Conservation (phyloP, 441 rosid genomes). For the Sinapis alba region DNA sequence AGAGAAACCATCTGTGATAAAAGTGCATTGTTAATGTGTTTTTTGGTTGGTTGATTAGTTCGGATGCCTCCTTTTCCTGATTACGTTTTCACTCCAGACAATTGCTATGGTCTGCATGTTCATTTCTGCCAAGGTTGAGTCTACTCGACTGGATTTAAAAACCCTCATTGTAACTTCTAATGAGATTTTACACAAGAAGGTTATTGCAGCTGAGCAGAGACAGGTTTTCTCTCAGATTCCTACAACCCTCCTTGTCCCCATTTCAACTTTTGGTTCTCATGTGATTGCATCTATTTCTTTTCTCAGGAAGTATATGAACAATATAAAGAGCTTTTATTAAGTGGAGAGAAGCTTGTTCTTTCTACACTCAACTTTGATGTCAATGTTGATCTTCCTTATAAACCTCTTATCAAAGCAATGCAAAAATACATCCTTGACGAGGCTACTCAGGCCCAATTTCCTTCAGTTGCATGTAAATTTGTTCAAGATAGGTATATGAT, state of each 20-base stretch:
- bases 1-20: no score
- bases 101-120: constrained; percentile 65
- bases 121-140: constrained; percentile 66
- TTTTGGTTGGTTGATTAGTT: neutral
- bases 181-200: constrained; percentile 58
- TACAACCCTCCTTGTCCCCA: no score
- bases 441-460: constrained; percentile 50
- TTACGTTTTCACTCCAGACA: constrained; percentile 40
- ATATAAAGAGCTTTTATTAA: constrained; percentile 62
- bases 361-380: constrained; percentile 80
- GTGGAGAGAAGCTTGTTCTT: constrained; percentile 79
- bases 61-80: neutral
- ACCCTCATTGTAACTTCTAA: constrained; percentile 54
- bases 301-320: constrained; percentile 78
- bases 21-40: neutral
- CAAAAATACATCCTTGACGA: constrained; percentile 77
- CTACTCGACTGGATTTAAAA: constrained; percentile 52
- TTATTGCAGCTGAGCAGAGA: constrained; percentile 49
- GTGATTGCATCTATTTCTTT: neutral
- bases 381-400: constrained; percentile 74
- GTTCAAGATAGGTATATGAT: constrained; percentile 89
- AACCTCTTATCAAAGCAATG: constrained; percentile 75
- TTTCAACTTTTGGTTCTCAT: neutral
- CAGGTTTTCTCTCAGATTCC: no score
- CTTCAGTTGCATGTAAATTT: constrained; percentile 85